Percentiles rank a stretch among this genome's conserved stretches.
These are phyloP conservation scores for Corniculantispora saksenae DNA, from an alignment of 2,329 filamentous ascomycete genomes.

Conservation along the genomic window DNA sequence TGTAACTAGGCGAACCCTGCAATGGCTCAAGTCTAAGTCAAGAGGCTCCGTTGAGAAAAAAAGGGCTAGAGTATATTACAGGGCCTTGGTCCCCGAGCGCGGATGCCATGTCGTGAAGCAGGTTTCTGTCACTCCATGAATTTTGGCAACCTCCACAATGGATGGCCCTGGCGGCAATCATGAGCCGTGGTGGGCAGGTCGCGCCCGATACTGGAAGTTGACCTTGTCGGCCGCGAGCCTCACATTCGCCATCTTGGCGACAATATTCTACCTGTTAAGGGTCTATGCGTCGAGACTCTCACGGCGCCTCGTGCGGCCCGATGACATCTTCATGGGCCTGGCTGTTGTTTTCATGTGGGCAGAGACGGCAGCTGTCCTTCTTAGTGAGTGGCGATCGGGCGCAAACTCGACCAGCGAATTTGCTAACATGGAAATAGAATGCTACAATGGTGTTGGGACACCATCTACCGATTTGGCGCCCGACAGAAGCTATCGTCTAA, in stretches of 20 bases:
- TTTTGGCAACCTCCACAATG: not conserved
- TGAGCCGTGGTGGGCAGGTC: constrained; percentile 3
- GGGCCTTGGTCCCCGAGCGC: not conserved
- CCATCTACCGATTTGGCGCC: constrained; percentile 7
- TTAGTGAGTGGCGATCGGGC: constrained; percentile 9
- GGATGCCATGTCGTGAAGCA: not conserved
- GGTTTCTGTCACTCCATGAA: not conserved
- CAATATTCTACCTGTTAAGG: constrained; percentile 11
- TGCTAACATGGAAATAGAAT: constrained; percentile 3
- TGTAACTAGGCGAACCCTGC: not conserved
- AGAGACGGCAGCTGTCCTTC: constrained; percentile 17
- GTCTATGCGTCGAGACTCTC: constrained; percentile 17
- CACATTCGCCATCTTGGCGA: constrained; percentile 16
- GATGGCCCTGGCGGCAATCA: not conserved
- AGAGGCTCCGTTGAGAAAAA: not conserved
- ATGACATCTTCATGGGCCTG: constrained; percentile 21
- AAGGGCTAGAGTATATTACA: too few relatives aligned
- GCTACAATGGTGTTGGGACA: constrained; percentile 19
- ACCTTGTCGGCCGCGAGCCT: constrained; percentile 11
- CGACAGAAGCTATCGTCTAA: constrained; percentile 1
- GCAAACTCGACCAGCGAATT: not conserved
- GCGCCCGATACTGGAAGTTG: constrained; percentile 16
- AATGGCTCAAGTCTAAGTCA: not conserved
- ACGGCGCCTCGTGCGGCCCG: constrained; percentile 10
- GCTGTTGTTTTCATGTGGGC: constrained; percentile 22